phyloP scores from a whole-genome alignment of 768 basidiomycete species.

The Pleurotus citrinopileatus region DNA sequence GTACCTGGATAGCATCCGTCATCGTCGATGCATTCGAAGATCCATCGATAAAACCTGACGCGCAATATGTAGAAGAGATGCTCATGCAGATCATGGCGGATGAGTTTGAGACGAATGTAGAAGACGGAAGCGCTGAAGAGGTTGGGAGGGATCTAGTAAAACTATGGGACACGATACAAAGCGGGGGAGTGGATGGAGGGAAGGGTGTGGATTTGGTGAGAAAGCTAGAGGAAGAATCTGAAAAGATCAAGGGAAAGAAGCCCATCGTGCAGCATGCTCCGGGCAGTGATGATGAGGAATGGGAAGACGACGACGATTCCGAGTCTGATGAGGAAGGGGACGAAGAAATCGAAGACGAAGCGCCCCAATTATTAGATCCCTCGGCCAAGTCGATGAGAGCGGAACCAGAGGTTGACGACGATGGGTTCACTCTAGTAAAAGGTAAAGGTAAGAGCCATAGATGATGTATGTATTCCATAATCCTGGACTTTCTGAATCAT shows the following conservation, averaged over 20 bases:
- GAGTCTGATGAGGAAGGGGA: constrained; percentile 37
- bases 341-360: constrained; percentile 47
- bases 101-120: constrained; percentile 81
- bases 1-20: constrained; percentile 79
- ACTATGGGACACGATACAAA: constrained; percentile 57
- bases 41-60: constrained; percentile 41
- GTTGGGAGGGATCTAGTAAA: constrained; percentile 72
- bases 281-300: constrained; percentile 36
- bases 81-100: constrained; percentile 83
- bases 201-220: constrained; percentile 48
- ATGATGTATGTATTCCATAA: too few relatives aligned
- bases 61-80: constrained; percentile 76
- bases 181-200: constrained; percentile 36
- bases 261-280: constrained; percentile 40
- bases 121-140: constrained; percentile 77
- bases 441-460: constrained; percentile 51
- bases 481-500: background rate
- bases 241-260: constrained; percentile 54
- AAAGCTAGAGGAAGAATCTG: constrained; percentile 64
- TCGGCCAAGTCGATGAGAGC: constrained; percentile 22
- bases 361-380: constrained; percentile 54
- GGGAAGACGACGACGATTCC: constrained; percentile 45
- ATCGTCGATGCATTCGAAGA: constrained; percentile 79
- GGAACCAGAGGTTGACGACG: constrained; percentile 83
- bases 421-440: constrained; percentile 86